A percentile compares a stretch with the other conserved stretches of the same genome.
Evolutionary conservation across 352 stramenopile genomes (phyloP).

Genomic region (Phytophthora megakarya): DNA sequence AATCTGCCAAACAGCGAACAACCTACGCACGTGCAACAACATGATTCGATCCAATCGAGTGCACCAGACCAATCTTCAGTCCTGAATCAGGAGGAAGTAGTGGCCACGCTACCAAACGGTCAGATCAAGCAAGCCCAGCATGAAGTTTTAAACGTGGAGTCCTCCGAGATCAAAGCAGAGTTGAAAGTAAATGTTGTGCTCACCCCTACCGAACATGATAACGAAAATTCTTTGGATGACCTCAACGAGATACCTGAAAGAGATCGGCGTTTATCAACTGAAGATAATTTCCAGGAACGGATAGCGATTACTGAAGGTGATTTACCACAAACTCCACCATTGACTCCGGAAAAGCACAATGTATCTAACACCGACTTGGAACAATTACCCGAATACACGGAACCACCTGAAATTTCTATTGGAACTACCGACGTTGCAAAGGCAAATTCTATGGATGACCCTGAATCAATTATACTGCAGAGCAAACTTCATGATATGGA

Average conservation of each 20-base stretch:
- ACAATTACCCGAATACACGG: background rate
- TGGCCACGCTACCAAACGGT: background rate
- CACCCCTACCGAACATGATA: background rate
- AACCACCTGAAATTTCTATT: background rate
- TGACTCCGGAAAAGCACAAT: background rate
- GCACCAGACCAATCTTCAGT: background rate
- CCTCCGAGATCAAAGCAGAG: background rate
- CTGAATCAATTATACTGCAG: constrained; percentile 3
- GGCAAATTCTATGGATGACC: background rate
- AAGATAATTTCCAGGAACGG: background rate
- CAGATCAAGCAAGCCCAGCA: background rate
- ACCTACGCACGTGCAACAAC: background rate
- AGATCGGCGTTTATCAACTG: background rate
- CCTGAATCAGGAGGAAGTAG: background rate
- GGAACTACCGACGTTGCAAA: background rate
- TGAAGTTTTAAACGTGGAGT: background rate
- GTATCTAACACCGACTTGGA: background rate
- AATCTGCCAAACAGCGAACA: background rate
- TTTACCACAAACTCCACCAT: background rate
- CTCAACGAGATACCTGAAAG: background rate
- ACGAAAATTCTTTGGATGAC: background rate
- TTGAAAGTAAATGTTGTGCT: background rate
- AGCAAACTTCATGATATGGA: constrained; percentile 37
- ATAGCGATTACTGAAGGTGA: background rate
- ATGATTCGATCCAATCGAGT: background rate